These are phyloP conservation scores for Gastrolobium villosum DNA, from an alignment of 306 rosid genomes.

Conservation along the genomic window DNA sequence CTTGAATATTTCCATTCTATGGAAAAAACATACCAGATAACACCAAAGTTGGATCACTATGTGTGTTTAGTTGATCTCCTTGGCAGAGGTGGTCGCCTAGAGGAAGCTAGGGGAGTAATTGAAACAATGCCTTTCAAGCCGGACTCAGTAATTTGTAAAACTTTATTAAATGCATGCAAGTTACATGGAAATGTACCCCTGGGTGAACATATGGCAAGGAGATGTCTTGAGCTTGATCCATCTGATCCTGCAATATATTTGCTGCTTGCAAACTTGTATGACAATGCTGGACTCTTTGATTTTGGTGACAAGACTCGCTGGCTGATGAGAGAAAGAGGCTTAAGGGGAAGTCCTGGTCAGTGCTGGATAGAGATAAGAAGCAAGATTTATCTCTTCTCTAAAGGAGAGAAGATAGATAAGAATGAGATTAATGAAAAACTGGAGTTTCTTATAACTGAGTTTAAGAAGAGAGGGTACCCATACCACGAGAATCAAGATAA, in stretches of 20 bases:
- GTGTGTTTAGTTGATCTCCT: constrained; percentile 73
- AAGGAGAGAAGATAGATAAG: constrained; percentile 54
- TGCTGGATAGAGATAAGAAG: constrained; percentile 68
- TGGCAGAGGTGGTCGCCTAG: constrained; percentile 70
- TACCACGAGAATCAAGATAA: constrained; percentile 50
- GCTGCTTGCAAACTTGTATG: constrained; percentile 71
- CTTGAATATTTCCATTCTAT: constrained; percentile 66
- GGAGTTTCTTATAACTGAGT: constrained; percentile 51
- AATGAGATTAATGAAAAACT: constrained; percentile 51
- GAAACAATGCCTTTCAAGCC: constrained; percentile 65
- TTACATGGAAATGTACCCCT: constrained; percentile 62
- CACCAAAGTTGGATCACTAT: constrained; percentile 65
- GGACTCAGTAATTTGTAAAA: constrained; percentile 63
- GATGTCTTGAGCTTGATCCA: constrained; percentile 71
- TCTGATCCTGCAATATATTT: constrained; percentile 67
- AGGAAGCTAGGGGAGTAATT: constrained; percentile 69
- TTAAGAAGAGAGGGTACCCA: constrained; percentile 54
- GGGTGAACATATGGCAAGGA: constrained; percentile 75
- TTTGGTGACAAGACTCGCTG: constrained; percentile 63
- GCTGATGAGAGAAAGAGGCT: constrained; percentile 70
- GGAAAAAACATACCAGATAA: constrained; percentile 58
- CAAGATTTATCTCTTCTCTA: constrained; percentile 59
- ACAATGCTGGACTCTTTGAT: constrained; percentile 58
- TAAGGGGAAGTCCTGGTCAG: constrained; percentile 59
- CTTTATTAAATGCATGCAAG: constrained; percentile 70